These are phyloP conservation scores for Boletellus ananas DNA, from an alignment of 768 basidiomycete species.

Conservation along the genomic window DNA sequence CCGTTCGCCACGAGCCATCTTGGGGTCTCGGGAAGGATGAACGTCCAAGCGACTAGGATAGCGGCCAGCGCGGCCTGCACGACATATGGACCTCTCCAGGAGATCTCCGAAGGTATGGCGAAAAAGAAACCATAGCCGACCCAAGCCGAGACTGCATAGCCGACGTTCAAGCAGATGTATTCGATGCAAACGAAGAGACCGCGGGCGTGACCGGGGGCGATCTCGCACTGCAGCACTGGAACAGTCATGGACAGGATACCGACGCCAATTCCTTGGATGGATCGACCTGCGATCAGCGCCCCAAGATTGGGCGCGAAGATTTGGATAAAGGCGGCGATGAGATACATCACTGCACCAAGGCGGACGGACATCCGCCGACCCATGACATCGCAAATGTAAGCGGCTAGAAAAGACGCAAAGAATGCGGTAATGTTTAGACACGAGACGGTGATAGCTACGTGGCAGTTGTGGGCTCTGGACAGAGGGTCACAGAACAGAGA, in stretches of 20 bases:
- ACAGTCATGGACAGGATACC: conserved; percentile 51
- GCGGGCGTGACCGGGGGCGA: conserved; percentile 44
- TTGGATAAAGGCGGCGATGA: conserved; percentile 48
- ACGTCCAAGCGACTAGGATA: conserved; percentile 45
- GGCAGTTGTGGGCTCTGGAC: neutral
- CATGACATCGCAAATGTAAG: conserved; percentile 48
- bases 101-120: conserved; percentile 41
- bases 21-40: conserved; percentile 49
- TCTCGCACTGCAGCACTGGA: conserved; percentile 47
- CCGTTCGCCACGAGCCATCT: conserved; percentile 55
- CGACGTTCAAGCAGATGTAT: conserved; percentile 49
- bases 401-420: conserved; percentile 41
- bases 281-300: conserved; percentile 39
- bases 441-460: conserved; percentile 45
- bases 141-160: conserved; percentile 49
- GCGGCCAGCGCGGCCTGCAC: conserved; percentile 49
- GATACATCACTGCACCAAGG: conserved; percentile 46
- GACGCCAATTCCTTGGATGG: conserved; percentile 47
- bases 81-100: conserved; percentile 56
- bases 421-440: conserved; percentile 50
- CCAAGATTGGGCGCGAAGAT: conserved; percentile 45
- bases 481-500: neutral
- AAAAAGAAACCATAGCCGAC: conserved; percentile 49
- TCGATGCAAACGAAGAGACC: conserved; percentile 54
- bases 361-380: conserved; percentile 50